Conservation (phyloP, 1,284 basidiomycete species). For the Anthracocystis walkeri region DNA sequence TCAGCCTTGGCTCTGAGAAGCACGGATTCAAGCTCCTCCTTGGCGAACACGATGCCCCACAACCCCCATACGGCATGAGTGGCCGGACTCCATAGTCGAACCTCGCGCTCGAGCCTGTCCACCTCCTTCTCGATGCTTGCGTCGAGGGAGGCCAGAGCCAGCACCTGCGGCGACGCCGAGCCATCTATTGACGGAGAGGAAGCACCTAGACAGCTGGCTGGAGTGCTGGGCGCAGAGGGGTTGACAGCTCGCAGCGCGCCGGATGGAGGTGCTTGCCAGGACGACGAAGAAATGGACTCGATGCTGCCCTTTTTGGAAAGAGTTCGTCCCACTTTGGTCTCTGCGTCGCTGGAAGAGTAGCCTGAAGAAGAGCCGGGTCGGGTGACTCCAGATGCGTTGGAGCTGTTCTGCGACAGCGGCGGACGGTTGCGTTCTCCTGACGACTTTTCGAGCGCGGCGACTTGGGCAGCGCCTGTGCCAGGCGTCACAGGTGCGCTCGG, state of each 20-base stretch:
- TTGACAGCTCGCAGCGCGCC: constrained; percentile 26
- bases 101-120: constrained; percentile 64
- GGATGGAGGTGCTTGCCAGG: constrained; percentile 43
- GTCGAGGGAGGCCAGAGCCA: constrained; percentile 49
- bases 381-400: constrained; percentile 11
- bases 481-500: constrained; percentile 40
- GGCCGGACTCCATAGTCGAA: constrained; percentile 62
- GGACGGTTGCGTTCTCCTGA: constrained; percentile 36
- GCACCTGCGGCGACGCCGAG: constrained; percentile 37
- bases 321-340: background rate
- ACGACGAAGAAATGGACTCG: constrained; percentile 47
- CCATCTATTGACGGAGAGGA: constrained; percentile 30
- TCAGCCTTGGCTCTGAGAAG: constrained; percentile 36
- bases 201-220: constrained; percentile 21
- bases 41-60: constrained; percentile 67
- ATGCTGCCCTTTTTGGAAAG: constrained; percentile 28
- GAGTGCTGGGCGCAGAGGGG: constrained; percentile 30
- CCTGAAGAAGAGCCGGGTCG: constrained; percentile 13
- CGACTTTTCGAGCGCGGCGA: constrained; percentile 44
- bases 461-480: constrained; percentile 40
- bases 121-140: constrained; percentile 59
- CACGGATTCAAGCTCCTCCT: constrained; percentile 56
- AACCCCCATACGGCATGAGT: constrained; percentile 66
- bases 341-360: constrained; percentile 1
- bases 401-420: constrained; percentile 24